These are phyloP conservation scores for Suhomyces panamericanus DNA, from an alignment of 1,139 yeast genomes.

Conservation along the genomic window DNA sequence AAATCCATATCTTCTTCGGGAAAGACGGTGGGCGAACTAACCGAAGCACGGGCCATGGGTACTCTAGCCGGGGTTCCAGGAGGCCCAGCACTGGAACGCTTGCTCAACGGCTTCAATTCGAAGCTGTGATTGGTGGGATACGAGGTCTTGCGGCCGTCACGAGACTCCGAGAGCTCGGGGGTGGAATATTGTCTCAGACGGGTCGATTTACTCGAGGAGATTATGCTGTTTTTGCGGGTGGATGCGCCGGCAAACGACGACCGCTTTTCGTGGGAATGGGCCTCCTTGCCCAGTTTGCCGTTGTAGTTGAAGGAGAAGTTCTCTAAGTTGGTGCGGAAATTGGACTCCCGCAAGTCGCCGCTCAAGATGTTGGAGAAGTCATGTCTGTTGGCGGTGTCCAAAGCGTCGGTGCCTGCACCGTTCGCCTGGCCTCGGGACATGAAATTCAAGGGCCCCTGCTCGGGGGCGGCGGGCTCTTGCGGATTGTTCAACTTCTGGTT, in stretches of 20 bases:
- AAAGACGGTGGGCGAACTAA: not conserved
- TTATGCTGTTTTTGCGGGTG: constrained; percentile 14
- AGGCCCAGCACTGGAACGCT: constrained; percentile 5
- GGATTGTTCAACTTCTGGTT: constrained; percentile 15
- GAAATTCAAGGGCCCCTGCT: not conserved
- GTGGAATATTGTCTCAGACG: constrained; percentile 18
- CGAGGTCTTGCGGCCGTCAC: constrained; percentile 12
- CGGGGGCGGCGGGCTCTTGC: not conserved
- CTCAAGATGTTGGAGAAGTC: constrained; percentile 41
- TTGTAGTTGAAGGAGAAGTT: constrained; percentile 31
- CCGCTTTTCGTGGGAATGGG: constrained; percentile 3
- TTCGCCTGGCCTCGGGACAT: not conserved
- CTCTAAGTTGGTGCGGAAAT: constrained; percentile 34
- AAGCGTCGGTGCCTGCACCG: constrained; percentile 16
- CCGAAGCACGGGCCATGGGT: not conserved
- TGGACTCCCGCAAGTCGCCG: constrained; percentile 32
- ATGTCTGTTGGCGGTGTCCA: constrained; percentile 19
- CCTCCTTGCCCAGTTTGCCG: not conserved
- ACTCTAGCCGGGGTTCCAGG: not conserved
- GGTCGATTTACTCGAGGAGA: constrained; percentile 16
- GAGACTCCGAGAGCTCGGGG: constrained; percentile 16
- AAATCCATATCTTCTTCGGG: constrained; percentile 43
- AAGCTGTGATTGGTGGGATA: constrained; percentile 5
- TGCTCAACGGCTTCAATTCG: constrained; percentile 9
- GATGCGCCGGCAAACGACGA: constrained; percentile 9